Evolutionary conservation across 2,329 filamentous ascomycete genomes (phyloP).

Genomic region (Cercospora sp.): DNA sequence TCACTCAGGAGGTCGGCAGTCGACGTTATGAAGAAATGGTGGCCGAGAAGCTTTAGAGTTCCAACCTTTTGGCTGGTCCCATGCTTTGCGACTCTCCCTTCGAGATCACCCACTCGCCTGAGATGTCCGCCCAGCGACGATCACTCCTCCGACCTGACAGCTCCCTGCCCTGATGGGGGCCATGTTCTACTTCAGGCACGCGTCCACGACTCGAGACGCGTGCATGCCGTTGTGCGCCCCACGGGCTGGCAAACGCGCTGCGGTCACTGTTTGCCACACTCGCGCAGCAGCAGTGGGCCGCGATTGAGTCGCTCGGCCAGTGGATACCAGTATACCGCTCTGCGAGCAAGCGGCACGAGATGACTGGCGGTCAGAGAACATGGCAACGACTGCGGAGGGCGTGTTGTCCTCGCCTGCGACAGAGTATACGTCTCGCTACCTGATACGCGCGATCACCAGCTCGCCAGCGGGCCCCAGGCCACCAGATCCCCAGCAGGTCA

Average conservation of each 20-base stretch:
- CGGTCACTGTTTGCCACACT: conserved; percentile 1
- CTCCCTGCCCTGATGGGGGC: neutral
- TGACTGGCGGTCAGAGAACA: neutral
- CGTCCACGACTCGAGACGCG: conserved; percentile 4
- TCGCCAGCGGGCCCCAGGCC: neutral
- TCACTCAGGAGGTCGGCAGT: neutral
- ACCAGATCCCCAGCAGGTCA: neutral
- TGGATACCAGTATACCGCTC: conserved; percentile 2
- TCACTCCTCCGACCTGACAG: neutral
- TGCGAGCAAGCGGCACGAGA: neutral
- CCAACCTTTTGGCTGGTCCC: neutral
- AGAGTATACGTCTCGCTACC: neutral
- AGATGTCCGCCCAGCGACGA: neutral
- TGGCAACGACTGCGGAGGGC: neutral
- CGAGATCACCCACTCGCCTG: neutral
- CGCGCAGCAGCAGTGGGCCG: neutral
- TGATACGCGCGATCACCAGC: conserved; percentile 4
- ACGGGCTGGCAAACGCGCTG: conserved; percentile 6
- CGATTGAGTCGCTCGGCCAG: neutral
- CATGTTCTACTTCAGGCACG: neutral
- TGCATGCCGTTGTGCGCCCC: conserved; percentile 5
- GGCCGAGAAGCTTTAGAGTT: conserved; percentile 3
- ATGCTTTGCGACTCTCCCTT: neutral
- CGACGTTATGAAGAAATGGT: neutral
- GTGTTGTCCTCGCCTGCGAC: neutral